Evolutionary conservation across 1,139 yeast genomes (phyloP).

Genomic region (Nakaseomyces uthaithaninus): DNA sequence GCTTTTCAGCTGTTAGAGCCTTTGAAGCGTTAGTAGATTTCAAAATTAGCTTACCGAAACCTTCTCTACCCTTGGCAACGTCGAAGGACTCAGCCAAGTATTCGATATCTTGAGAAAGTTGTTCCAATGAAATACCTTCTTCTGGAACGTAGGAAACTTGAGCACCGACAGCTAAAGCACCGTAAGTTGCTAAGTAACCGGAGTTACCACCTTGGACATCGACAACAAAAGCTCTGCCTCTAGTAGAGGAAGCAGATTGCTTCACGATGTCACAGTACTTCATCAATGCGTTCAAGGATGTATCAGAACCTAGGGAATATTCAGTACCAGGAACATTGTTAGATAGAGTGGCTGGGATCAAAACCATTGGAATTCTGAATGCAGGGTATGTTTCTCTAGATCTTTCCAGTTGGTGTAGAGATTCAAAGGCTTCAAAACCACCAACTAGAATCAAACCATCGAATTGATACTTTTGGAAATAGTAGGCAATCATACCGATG

Average conservation of each 20-base stretch:
- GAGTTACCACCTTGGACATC: constrained; percentile 97
- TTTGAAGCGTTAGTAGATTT: constrained; percentile 63
- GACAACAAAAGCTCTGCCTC: constrained; percentile 91
- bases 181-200: constrained; percentile 83
- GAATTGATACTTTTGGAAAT: constrained; percentile 75
- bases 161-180: constrained; percentile 89
- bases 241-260: constrained; percentile 89
- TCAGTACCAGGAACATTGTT: constrained; percentile 96
- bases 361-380: constrained; percentile 85
- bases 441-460: constrained; percentile 88
- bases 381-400: constrained; percentile 75
- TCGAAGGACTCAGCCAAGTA: constrained; percentile 61
- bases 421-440: constrained; percentile 87
- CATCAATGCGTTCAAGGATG: constrained; percentile 84
- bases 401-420: constrained; percentile 69
- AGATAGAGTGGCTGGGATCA: constrained; percentile 93
- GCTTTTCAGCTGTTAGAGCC: constrained; percentile 56
- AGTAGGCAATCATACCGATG: constrained; percentile 80
- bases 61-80: constrained; percentile 69
- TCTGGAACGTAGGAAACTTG: constrained; percentile 92
- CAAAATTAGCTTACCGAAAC: constrained; percentile 61
- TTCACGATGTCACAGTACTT: constrained; percentile 91
- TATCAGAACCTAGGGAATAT: constrained; percentile 84
- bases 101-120: constrained; percentile 69
- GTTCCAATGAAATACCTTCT: constrained; percentile 63